Evolutionary conservation across 805 yeast species (phyloP).

Genomic region (Brettanomyces sp.): DNA sequence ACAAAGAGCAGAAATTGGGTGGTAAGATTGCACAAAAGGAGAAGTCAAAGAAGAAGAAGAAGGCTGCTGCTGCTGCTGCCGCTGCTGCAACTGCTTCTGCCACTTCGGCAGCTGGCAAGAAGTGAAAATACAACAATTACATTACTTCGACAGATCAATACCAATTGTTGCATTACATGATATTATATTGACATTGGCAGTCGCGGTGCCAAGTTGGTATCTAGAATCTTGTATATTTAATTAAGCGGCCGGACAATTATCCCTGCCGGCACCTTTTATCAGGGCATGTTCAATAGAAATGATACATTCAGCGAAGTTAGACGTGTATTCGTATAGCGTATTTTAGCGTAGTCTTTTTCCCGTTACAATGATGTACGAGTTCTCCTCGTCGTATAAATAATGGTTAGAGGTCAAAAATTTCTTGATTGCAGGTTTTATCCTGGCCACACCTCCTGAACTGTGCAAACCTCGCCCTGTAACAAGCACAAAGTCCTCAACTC

Average conservation of each 20-base stretch:
- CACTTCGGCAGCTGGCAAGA: neutral
- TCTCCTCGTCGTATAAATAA: conserved; percentile 39
- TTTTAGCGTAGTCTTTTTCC: conserved; percentile 26
- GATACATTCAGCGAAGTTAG: neutral
- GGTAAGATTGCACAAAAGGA: conserved; percentile 26
- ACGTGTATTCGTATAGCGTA: neutral
- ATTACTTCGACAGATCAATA: too few relatives aligned
- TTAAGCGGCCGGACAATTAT: neutral
- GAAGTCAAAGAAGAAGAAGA: conserved; percentile 17
- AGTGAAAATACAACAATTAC: neutral
- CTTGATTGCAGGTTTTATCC: conserved; percentile 34
- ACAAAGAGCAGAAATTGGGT: conserved; percentile 27
- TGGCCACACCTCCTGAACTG: conserved; percentile 47
- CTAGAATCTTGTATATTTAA: conserved; percentile 2
- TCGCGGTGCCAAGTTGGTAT: too few relatives aligned
- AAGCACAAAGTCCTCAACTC: conserved; percentile 35
- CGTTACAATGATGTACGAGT: conserved; percentile 31
- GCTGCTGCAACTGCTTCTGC: neutral
- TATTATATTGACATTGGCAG: too few relatives aligned
- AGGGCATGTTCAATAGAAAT: neutral
- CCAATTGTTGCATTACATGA: too few relatives aligned
- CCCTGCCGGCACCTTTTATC: neutral
- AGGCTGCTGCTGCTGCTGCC: neutral
- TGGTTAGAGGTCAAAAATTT: conserved; percentile 26
- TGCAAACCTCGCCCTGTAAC: conserved; percentile 70